Conservation (phyloP, 805 yeast species). For the Candida arabinofermentans region DNA sequence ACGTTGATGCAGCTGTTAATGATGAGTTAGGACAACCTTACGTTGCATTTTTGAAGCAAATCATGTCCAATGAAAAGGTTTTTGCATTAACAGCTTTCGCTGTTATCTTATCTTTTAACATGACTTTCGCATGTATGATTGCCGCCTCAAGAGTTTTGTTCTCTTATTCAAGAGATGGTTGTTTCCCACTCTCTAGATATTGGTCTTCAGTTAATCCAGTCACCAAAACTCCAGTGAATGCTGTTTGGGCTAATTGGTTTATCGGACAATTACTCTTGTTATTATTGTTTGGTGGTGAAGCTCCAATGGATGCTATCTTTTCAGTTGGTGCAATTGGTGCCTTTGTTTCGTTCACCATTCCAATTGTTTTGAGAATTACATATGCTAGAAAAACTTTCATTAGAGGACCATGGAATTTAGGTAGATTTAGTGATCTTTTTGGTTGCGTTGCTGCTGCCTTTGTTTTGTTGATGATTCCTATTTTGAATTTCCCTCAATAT, state of each 20-base stretch:
- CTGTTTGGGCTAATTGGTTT: conserved; percentile 53
- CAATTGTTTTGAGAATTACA: conserved; percentile 54
- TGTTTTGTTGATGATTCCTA: conserved; percentile 53
- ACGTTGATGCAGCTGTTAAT: conserved; percentile 40
- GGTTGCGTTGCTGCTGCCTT: conserved; percentile 45
- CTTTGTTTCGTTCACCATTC: conserved; percentile 59
- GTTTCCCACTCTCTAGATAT: conserved; percentile 55
- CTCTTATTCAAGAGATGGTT: conserved; percentile 63
- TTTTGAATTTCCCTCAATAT: conserved; percentile 52
- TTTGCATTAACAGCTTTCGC: conserved; percentile 40
- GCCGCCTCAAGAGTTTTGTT: conserved; percentile 63
- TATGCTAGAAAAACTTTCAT: conserved; percentile 47
- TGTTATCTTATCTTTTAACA: conserved; percentile 38
- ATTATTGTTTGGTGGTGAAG: conserved; percentile 58
- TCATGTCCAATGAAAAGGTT: conserved; percentile 39
- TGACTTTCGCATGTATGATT: conserved; percentile 53
- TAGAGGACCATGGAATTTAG: conserved; percentile 65
- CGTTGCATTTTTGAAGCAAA: conserved; percentile 48
- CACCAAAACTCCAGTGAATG: conserved; percentile 60
- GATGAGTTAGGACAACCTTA: conserved; percentile 59
- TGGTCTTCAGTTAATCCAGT: conserved; percentile 45
- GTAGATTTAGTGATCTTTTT: conserved; percentile 42
- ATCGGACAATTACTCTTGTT: conserved; percentile 52
- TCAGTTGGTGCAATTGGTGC: conserved; percentile 70
- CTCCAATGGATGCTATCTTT: conserved; percentile 65